Conservation (phyloP, 148 eudicot species). For the Agrostemma githago region DNA sequence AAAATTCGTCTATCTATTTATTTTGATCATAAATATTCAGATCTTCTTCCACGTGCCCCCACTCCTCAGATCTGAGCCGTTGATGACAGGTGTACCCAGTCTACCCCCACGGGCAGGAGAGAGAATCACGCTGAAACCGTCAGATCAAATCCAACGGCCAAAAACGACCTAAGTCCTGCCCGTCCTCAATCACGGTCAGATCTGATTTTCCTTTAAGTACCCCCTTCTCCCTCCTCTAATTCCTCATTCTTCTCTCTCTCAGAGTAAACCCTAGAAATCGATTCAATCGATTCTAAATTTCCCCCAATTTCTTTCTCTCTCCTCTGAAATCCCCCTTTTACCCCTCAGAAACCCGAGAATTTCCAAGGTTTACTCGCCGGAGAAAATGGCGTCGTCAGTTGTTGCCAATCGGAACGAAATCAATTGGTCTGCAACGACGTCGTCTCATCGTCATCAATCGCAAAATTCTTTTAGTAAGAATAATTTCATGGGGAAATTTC, state of each 20-base stretch:
- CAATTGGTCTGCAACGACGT: slow-evolving; percentile 22
- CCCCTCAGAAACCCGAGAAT: not conserved
- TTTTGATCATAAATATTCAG: too few species aligned
- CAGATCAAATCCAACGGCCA: slow-evolving; percentile 9
- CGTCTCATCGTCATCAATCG: slow-evolving; percentile 9
- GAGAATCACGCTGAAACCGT: slow-evolving; percentile 19
- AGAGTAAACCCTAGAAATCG: slow-evolving; percentile 23
- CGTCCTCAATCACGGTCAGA: slow-evolving; percentile 27
- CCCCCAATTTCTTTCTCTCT: not conserved
- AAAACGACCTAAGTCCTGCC: slow-evolving; percentile 25
- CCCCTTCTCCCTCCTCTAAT: slow-evolving; percentile 15
- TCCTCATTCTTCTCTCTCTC: slow-evolving; percentile 23
- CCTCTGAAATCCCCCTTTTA: not conserved
- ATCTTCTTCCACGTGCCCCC: slow-evolving; percentile 27
- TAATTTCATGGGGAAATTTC: slow-evolving; percentile 26
- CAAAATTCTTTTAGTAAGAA: not conserved
- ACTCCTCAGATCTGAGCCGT: slow-evolving; percentile 29
- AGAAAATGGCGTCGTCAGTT: slow-evolving; percentile 48
- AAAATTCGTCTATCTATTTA: too few species aligned
- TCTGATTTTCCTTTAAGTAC: slow-evolving; percentile 39
- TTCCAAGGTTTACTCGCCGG: slow-evolving; percentile 8
- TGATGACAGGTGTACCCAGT: slow-evolving; percentile 28
- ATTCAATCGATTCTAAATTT: not conserved
- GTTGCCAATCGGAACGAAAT: slow-evolving; percentile 34
- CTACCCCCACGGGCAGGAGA: slow-evolving; percentile 14